Evolutionary conservation across 2,329 filamentous ascomycete genomes (phyloP).

Genomic region (Ophiostoma ulmi): DNA sequence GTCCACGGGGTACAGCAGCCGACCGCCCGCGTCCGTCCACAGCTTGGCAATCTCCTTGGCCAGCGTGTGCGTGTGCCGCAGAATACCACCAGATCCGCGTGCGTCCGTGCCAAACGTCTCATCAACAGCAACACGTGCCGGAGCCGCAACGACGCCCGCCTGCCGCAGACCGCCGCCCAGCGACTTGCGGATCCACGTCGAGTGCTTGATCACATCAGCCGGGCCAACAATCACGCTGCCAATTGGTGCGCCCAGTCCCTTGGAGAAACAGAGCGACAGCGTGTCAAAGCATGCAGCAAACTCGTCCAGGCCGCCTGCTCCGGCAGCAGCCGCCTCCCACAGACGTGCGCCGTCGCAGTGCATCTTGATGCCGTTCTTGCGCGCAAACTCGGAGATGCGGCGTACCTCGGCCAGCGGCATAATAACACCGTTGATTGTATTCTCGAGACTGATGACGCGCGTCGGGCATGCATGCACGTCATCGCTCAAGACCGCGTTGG

Average conservation of each 20-base stretch:
- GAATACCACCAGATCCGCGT: slow-evolving; percentile 55
- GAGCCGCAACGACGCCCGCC: slow-evolving; percentile 68
- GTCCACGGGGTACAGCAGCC: slow-evolving; percentile 63
- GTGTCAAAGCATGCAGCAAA: slow-evolving; percentile 47
- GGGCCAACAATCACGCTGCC: slow-evolving; percentile 45
- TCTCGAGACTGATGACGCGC: slow-evolving; percentile 75
- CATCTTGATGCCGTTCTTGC: slow-evolving; percentile 42
- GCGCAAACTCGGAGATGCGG: slow-evolving; percentile 66
- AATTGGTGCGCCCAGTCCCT: slow-evolving; percentile 49
- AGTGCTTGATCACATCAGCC: slow-evolving; percentile 56
- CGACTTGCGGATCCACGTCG: slow-evolving; percentile 72
- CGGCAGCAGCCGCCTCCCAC: slow-evolving; percentile 47
- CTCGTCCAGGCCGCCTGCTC: slow-evolving; percentile 40
- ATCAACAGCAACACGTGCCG: slow-evolving; percentile 70
- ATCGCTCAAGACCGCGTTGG: slow-evolving; percentile 58
- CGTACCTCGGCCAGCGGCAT: slow-evolving; percentile 68
- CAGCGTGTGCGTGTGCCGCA: slow-evolving; percentile 55
- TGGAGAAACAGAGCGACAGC: slow-evolving; percentile 55
- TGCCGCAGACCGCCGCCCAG: slow-evolving; percentile 76
- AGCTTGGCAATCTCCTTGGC: slow-evolving; percentile 56
- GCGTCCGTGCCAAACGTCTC: slow-evolving; percentile 65
- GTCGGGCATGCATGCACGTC: slow-evolving; percentile 78
- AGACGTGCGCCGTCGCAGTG: slow-evolving; percentile 51
- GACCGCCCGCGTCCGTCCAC: slow-evolving; percentile 67
- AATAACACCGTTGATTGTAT: slow-evolving; percentile 74